These are phyloP conservation scores for Cladobotryum mycophilum DNA, from an alignment of 2,329 filamentous ascomycete genomes.

Conservation along the genomic window DNA sequence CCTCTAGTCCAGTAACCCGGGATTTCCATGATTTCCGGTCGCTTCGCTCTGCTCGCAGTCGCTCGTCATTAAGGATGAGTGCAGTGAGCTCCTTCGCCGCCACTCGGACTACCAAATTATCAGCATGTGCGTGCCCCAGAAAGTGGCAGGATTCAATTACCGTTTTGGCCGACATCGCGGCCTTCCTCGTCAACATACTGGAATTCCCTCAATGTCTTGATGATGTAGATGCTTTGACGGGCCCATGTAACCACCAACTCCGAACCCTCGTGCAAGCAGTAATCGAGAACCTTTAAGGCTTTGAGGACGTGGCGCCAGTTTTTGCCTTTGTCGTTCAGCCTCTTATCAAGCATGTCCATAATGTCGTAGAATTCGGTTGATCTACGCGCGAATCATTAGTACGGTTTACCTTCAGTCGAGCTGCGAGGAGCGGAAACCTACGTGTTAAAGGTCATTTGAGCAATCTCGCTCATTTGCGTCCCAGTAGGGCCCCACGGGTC, in stretches of 20 bases:
- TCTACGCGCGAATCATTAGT: slow-evolving; percentile 38
- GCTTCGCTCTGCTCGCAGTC: slow-evolving; percentile 79
- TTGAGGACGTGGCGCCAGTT: slow-evolving; percentile 99
- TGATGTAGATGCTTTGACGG: slow-evolving; percentile 95
- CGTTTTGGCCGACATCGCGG: slow-evolving; percentile 91
- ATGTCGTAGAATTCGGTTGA: slow-evolving; percentile 98
- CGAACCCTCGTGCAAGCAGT: slow-evolving; percentile 94
- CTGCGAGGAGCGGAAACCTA: slow-evolving; percentile 41
- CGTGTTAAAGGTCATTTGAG: slow-evolving; percentile 96
- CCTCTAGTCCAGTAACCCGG: slow-evolving; percentile 86
- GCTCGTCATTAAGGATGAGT: slow-evolving; percentile 87
- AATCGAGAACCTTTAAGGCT: slow-evolving; percentile 94
- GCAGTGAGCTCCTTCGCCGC: slow-evolving; percentile 94
- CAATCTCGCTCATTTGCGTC: slow-evolving; percentile 97
- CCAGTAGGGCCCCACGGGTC: slow-evolving; percentile 98
- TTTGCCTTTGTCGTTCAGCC: slow-evolving; percentile 97
- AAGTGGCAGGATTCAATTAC: slow-evolving; percentile 44
- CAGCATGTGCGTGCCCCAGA: slow-evolving; percentile 9
- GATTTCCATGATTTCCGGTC: slow-evolving; percentile 97
- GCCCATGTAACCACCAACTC: slow-evolving; percentile 97
- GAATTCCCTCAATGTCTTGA: slow-evolving; percentile 96
- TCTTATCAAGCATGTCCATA: slow-evolving; percentile 99
- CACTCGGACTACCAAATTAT: slow-evolving; percentile 63
- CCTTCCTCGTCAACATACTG: slow-evolving; percentile 95
- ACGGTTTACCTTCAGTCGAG: background rate